Percentiles rank a stretch among this genome's conserved stretches.
phyloP scores from a whole-genome alignment of 2,329 filamentous ascomycete genomes.

The Trichoderma sp. region DNA sequence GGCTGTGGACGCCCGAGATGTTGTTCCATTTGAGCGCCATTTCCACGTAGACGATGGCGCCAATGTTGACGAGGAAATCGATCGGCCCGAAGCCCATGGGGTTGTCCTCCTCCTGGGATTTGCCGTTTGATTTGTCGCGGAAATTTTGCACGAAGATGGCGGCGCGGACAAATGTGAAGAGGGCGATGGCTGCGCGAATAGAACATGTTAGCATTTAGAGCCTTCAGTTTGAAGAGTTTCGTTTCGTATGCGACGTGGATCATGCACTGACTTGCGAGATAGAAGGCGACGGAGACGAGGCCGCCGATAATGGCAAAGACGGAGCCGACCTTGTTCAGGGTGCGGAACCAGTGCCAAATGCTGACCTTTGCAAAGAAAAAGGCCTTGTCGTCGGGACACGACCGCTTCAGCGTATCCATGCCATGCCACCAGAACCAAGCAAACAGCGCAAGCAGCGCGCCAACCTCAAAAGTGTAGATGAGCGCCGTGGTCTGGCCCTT shows the following conservation, averaged over 20 bases:
- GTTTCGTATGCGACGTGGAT: too few species aligned
- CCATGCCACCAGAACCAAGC: conserved; percentile 28
- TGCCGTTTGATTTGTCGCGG: neutral
- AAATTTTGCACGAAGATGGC: neutral
- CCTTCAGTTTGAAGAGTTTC: too few species aligned
- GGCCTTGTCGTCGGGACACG: conserved; percentile 26
- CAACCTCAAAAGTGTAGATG: conserved; percentile 24
- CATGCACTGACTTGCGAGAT: conserved; percentile 17
- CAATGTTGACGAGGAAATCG: conserved; percentile 25
- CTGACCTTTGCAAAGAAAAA: conserved; percentile 31
- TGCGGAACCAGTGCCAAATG: conserved; percentile 28
- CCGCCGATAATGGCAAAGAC: conserved; percentile 21
- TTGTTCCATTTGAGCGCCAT: conserved; percentile 27
- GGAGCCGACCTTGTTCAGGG: conserved; percentile 26
- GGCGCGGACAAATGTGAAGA: conserved; percentile 3
- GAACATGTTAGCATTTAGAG: neutral
- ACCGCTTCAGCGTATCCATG: conserved; percentile 24
- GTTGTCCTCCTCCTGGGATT: neutral
- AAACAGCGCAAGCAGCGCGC: conserved; percentile 22
- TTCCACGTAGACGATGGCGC: conserved; percentile 28
- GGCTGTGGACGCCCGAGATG: conserved; percentile 23
- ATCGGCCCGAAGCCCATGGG: neutral
- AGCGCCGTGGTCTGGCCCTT: conserved; percentile 20
- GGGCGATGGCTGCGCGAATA: neutral
- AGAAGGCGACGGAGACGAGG: conserved; percentile 16